These are phyloP conservation scores for Candida albicans DNA, from an alignment of 1,139 yeast species.

Conservation along the genomic window DNA sequence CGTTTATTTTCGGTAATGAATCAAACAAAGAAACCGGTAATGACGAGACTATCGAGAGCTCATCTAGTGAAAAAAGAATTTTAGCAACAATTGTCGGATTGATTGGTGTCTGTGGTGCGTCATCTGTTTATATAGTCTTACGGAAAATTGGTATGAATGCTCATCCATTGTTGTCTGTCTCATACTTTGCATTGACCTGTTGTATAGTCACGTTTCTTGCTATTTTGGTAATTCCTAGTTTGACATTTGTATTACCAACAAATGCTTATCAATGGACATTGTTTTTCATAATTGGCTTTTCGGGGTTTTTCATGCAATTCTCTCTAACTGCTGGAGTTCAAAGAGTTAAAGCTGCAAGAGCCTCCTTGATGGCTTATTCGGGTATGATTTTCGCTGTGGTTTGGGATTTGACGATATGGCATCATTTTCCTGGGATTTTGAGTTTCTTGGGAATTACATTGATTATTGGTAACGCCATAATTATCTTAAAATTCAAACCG, in stretches of 20 bases:
- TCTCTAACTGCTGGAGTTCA: constrained; percentile 81
- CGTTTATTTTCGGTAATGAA: constrained; percentile 60
- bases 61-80: constrained; percentile 41
- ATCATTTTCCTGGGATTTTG: constrained; percentile 68
- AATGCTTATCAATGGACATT: constrained; percentile 63
- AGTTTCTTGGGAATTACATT: constrained; percentile 68
- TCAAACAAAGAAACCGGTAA: constrained; percentile 30
- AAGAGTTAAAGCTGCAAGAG: constrained; percentile 76
- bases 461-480: constrained; percentile 65
- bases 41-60: constrained; percentile 38
- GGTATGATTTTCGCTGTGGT: constrained; percentile 78
- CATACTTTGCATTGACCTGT: constrained; percentile 68
- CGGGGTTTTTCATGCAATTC: constrained; percentile 83
- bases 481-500: constrained; percentile 55
- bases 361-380: constrained; percentile 71
- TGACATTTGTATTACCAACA: constrained; percentile 61
- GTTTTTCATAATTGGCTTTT: constrained; percentile 60
- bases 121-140: constrained; percentile 68
- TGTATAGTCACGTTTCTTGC: constrained; percentile 56
- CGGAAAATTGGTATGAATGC: constrained; percentile 75
- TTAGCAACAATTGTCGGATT: constrained; percentile 67
- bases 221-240: constrained; percentile 56
- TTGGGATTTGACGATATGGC: constrained; percentile 74
- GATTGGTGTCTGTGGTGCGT: constrained; percentile 69
- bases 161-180: constrained; percentile 77